Base-by-base conservation (phyloP, 805 yeast genomes). In the Yarrowia hollandica region DNA sequence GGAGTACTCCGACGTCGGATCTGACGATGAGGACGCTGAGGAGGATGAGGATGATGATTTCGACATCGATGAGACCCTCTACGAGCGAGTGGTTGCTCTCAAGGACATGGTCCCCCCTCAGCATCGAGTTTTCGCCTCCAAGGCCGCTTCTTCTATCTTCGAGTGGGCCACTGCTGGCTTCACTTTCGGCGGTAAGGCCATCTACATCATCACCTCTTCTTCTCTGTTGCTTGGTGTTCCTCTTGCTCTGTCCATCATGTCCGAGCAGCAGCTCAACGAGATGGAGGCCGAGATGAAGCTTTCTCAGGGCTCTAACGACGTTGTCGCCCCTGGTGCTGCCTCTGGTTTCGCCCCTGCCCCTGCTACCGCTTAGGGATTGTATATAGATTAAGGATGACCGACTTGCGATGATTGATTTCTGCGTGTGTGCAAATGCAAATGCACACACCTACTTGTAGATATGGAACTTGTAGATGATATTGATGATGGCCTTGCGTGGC, bases 181-280 rank as follows among this genome's bases (percentile, higher is more conserved):
- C 59, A 69, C 77, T 62, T 83, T 82, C 65, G 78, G 88, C 62
- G 97, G 97, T 62, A 80, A 81, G 66, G 76, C 87, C 35, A 79
- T 91, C 65, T 94, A 98, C 98, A 80, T 86, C 62, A 64, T 89
- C 60, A 84, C 97, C 11, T 85, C 98, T 11, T 82, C 94, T 38
- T 84, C 88, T 38, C 76, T 94, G 67, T 80, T 94, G 63, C 77
- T 94, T 67, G 97, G 97, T 71, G 96, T 90, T 46, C 99, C 99
- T 64, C 80, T 89, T 67, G 85, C 96, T 8, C 78, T 94, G 67
- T 86, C 96, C 57, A 88, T 94, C 67, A 79, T 94, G 26, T 84
- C 90, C 62, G 97, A 92, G 77, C 95, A 90, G 71, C 97, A 92
- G 77, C 81, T 91, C 72, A 83, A 85, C 71, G 97, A 91, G 77